These are phyloP conservation scores for Aspergillus nidulans DNA, from an alignment of 495 filamentous ascomycete genomes.

Conservation along the genomic window DNA sequence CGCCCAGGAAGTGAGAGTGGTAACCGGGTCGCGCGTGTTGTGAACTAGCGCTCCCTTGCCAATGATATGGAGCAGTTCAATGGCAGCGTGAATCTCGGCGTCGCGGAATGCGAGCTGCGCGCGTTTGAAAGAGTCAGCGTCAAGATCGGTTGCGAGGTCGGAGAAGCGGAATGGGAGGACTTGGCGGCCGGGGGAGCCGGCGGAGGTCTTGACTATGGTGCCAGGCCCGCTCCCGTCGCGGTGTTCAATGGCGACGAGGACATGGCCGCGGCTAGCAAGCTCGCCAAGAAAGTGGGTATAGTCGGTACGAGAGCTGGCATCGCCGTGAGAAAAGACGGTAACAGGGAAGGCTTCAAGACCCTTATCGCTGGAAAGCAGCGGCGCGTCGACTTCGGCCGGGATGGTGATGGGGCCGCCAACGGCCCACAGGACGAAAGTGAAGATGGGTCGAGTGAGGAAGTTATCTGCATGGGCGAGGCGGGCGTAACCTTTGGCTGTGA, in stretches of 20 bases:
- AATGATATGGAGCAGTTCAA: background rate
- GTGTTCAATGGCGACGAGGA: slow-evolving; percentile 4
- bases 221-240: slow-evolving; percentile 3
- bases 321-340: slow-evolving; percentile 5
- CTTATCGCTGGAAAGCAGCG: background rate
- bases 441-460: background rate
- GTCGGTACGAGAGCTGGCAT: slow-evolving; percentile 5
- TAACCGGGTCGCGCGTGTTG: slow-evolving; percentile 2
- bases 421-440: slow-evolving; percentile 1
- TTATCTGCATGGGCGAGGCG: slow-evolving; percentile 1
- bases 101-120: slow-evolving; percentile 3
- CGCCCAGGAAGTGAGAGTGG: background rate
- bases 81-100: slow-evolving; percentile 1
- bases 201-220: slow-evolving; percentile 2
- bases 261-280: slow-evolving; percentile 2
- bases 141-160: background rate
- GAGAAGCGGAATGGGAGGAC: background rate
- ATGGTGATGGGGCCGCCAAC: background rate
- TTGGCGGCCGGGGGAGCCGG: background rate
- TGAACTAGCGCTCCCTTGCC: background rate
- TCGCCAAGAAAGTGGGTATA: slow-evolving; percentile 5
- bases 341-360: slow-evolving; percentile 1
- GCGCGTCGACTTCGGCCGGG: slow-evolving; percentile 4
- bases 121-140: slow-evolving; percentile 1
- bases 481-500: slow-evolving; percentile 1